Base-by-base conservation (phyloP, 2,329 filamentous ascomycete species). In the Lasiodiplodia sp. region DNA sequence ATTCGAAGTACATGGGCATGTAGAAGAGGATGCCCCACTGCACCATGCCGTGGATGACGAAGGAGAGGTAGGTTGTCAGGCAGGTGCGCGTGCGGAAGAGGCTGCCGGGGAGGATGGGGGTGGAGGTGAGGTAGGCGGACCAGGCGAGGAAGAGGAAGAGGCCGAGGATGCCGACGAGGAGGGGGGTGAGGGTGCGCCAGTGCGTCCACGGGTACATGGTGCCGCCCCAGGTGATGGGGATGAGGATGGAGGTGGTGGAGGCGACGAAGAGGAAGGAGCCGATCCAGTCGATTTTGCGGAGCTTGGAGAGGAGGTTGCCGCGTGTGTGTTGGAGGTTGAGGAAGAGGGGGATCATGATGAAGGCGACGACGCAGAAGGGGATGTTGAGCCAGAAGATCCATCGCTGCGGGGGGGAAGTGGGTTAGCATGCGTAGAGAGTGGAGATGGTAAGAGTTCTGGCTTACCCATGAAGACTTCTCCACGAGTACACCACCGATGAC, bases 241-340 rank as follows among this genome's bases (percentile, higher is more conserved):
- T 85, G 52, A 89, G 76, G 69, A 89, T 82, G 8, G 83, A 83
- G 0, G 86, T 86, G 34, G 84, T 79, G 47, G 85, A 85, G 6
- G 79, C 83, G n/a, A 87, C 81, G 72, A 91, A 90, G 3, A 91
- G 71, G 0, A 85, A 67, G 1, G 84, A 84, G 0, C 89, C 89
- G 34, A 86, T 60, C 83, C 86, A 91, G 73, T 91, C 89, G 40
- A 91, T 83, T 14, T 81, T 80, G 38, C 75, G 77, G 1, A 87
- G 74, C 69, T 87, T 86, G 34, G 79, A 72, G 3, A 73, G 23
- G 23, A 86, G 74, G 18, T 78, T 78, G 47, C 80, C 44, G 14
- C 69, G 51, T 5, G 70, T 70, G 44, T 68, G 44, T 40, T 71
- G 71, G 1, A 75, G 65, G 23, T 72, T 66, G 10, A 89, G 78